Conservation (phyloP, 306 rosid genomes). For the Abrus pulchellus region DNA sequence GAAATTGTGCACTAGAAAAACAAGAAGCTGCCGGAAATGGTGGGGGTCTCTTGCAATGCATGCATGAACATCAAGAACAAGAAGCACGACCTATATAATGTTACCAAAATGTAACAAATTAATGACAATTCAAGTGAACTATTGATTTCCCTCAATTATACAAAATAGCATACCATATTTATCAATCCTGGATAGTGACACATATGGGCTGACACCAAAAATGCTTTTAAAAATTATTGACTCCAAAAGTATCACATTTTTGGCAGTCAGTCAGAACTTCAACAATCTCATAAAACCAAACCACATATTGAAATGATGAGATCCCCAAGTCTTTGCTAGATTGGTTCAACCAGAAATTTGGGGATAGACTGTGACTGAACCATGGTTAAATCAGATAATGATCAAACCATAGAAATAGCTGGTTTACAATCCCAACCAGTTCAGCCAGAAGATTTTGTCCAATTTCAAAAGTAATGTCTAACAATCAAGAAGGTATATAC, state of each 20-base stretch:
- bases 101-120: conserved; percentile 37
- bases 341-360: background rate
- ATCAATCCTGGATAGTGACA: no score
- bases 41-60: conserved; percentile 86
- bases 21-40: conserved; percentile 86
- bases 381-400: conserved; percentile 11
- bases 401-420: background rate
- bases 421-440: background rate
- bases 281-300: conserved; percentile 32
- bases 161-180: conserved; percentile 10
- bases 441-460: background rate
- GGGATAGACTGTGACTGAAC: background rate
- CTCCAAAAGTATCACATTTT: background rate
- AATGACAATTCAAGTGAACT: conserved; percentile 26
- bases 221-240: no score
- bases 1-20: conserved; percentile 82
- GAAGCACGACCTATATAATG: conserved; percentile 83
- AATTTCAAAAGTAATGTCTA: background rate
- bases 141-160: conserved; percentile 18
- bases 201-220: no score
- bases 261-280: background rate
- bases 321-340: background rate
- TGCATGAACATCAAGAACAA: conserved; percentile 95
- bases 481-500: conserved; percentile 14
- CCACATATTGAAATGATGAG: background rate